Percentiles rank a stretch among this genome's conserved stretches.
phyloP scores from a whole-genome alignment of 2,329 filamentous ascomycete species.

The Colletotrichum nymphaeae region DNA sequence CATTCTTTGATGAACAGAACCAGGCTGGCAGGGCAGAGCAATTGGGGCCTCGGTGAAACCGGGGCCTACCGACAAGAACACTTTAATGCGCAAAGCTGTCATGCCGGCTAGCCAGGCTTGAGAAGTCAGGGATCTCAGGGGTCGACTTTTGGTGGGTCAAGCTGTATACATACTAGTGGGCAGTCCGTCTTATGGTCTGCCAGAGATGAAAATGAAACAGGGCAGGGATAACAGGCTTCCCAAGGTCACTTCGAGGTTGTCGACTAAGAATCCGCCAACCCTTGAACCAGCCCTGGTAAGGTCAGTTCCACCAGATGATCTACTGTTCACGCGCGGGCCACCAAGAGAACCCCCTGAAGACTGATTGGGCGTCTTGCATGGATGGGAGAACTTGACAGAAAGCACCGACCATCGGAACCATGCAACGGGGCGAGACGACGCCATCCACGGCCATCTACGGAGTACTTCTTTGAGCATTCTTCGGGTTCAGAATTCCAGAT shows the following conservation, averaged over 20 bases:
- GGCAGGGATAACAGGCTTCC: slow-evolving; percentile 21
- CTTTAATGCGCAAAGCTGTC: slow-evolving; percentile 34
- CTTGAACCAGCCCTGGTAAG: slow-evolving; percentile 8
- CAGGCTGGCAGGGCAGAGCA: background rate
- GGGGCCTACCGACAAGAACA: slow-evolving; percentile 37
- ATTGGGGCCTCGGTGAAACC: slow-evolving; percentile 36
- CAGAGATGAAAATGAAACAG: slow-evolving; percentile 34
- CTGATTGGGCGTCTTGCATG: slow-evolving; percentile 24
- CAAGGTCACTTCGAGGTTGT: slow-evolving; percentile 1
- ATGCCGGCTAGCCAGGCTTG: slow-evolving; percentile 22
- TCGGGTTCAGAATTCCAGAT: background rate
- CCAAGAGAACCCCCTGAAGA: slow-evolving; percentile 12
- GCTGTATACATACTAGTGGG: slow-evolving; percentile 3
- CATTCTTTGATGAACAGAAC: slow-evolving; percentile 14
- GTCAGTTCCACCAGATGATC: slow-evolving; percentile 16
- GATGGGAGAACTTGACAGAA: slow-evolving; percentile 26
- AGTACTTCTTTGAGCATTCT: background rate
- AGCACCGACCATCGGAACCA: slow-evolving; percentile 25
- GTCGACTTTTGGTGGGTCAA: background rate
- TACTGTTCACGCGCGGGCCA: slow-evolving; percentile 29
- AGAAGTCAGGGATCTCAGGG: slow-evolving; percentile 21
- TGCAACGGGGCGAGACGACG: slow-evolving; percentile 8
- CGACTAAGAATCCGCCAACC: background rate
- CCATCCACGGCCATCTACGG: background rate
- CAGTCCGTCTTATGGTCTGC: slow-evolving; percentile 14